Base-by-base conservation (phyloP, 768 basidiomycete species). In the Clitopilus passeckerianus region DNA sequence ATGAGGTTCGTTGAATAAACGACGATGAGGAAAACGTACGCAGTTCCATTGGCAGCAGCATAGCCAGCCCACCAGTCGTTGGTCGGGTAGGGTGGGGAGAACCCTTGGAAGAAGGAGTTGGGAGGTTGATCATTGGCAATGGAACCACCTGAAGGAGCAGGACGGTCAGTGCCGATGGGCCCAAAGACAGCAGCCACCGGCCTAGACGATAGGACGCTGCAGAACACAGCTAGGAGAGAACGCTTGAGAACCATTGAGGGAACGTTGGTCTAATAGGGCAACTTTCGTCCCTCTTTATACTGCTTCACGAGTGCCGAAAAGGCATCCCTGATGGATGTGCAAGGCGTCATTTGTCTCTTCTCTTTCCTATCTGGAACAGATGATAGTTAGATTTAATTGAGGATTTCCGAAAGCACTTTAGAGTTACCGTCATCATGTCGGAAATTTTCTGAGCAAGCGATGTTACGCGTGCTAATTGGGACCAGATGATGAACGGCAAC, bases 51-150 rank as follows among this genome's bases (percentile, higher is more conserved):
- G 20, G 64, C 65, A 6, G 71, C 70, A 23, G 66, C 70, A 60
- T 67, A 74, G 23, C 69, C 73, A 9, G 70, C 67, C 73, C 73
- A 74, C 73, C 73, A 74, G 56, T 69, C 69, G 34, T 72, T 72
- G 15, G 73, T 74, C 16, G 73, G 72, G 54, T 67, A 74, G 0
- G 73, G 72, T 22, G 72, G 71, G 41, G 66, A 63, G 61, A 66
- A 70, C 27, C 68, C 72, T 57, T 70, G 70, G 61, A 73, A 74
- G 61, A 74, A 73, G 1, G 72, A 68, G 46, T 64, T 70, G 9
- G 73, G 72, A 20, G 73, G 70, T 50, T 62, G 62, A 33, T 65
- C 64, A 57, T 64, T 67, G 18, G 69, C 67, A 41, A 71, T 61
- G 37, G 58, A 59, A 34, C 68, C 68, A 33, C 70, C 70, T 41